Evolutionary conservation across 1,139 yeast genomes (phyloP).

Genomic region (Diutina ranongensis): DNA sequence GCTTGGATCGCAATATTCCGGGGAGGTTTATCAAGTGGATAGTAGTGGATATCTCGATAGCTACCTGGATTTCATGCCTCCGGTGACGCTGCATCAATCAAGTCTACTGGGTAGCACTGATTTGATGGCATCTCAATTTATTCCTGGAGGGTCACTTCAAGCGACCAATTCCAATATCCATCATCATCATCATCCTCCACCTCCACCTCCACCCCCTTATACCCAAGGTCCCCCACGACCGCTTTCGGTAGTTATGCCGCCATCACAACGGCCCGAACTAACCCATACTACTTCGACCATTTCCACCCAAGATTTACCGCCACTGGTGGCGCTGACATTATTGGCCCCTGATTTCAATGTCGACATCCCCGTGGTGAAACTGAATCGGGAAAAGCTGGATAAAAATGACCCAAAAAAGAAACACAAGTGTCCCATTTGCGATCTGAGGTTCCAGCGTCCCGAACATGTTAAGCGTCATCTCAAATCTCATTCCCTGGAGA

Average conservation of each 20-base stretch:
- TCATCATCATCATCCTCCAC: no score
- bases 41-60: neutral
- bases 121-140: neutral
- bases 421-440: slow-evolving; percentile 72
- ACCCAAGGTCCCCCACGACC: neutral
- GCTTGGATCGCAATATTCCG: neutral
- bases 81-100: neutral
- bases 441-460: slow-evolving; percentile 69
- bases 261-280: no score
- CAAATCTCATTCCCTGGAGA: slow-evolving; percentile 79
- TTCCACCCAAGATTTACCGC: neutral
- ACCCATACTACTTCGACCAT: neutral
- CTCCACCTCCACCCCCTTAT: neutral
- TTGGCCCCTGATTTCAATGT: slow-evolving; percentile 6
- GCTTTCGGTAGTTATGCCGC: no score
- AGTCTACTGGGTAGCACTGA: neutral
- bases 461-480: slow-evolving; percentile 89
- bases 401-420: slow-evolving; percentile 46
- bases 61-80: neutral
- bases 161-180: no score
- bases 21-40: neutral
- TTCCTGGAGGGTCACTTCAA: no score
- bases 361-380: slow-evolving; percentile 6
- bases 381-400: slow-evolving; percentile 14
- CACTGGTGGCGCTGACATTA: slow-evolving; percentile 6